A percentile compares a stretch with the other conserved stretches of the same genome.
Evolutionary conservation across 345 rosid species (phyloP).

Genomic region (Populus nigra): DNA sequence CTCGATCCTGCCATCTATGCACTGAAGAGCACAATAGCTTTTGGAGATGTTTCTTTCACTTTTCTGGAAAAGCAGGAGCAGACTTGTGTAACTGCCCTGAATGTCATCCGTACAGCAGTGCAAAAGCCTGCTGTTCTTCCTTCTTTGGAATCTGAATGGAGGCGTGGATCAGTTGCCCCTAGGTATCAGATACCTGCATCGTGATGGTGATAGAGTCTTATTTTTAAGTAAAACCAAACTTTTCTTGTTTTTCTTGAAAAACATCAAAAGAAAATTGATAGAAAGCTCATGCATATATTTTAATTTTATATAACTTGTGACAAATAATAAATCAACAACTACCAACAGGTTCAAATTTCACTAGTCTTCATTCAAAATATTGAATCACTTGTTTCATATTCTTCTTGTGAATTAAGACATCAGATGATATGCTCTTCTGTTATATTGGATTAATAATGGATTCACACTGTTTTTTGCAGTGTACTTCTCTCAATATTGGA

Average conservation of each 20-base stretch:
- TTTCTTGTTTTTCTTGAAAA: background rate
- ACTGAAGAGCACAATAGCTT: conserved; percentile 50
- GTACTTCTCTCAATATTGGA: conserved; percentile 78
- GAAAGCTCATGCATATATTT: background rate
- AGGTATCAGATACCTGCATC: conserved; percentile 43
- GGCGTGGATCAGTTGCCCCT: conserved; percentile 72
- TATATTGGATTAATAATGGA: conserved; percentile 8
- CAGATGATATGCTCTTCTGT: background rate
- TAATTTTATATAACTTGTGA: background rate
- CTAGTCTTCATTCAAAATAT: background rate
- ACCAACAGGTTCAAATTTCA: background rate
- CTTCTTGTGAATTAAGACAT: background rate
- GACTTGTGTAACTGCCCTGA: conserved; percentile 52
- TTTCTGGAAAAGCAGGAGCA: conserved; percentile 58
- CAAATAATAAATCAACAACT: background rate
- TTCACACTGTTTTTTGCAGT: conserved; percentile 44
- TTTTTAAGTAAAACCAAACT: background rate
- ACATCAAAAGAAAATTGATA: background rate
- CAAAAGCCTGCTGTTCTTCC: conserved; percentile 74
- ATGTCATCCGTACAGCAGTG: conserved; percentile 66
- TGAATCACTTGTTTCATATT: background rate
- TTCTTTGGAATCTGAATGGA: conserved; percentile 78
- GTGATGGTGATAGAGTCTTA: conserved; percentile 7
- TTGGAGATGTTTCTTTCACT: conserved; percentile 52
- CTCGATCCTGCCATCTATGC: conserved; percentile 63